Percentiles rank a stretch among this genome's conserved stretches.
Evolutionary conservation across 2,329 filamentous ascomycete species (phyloP).

Genomic region (Chaetomium sp.): DNA sequence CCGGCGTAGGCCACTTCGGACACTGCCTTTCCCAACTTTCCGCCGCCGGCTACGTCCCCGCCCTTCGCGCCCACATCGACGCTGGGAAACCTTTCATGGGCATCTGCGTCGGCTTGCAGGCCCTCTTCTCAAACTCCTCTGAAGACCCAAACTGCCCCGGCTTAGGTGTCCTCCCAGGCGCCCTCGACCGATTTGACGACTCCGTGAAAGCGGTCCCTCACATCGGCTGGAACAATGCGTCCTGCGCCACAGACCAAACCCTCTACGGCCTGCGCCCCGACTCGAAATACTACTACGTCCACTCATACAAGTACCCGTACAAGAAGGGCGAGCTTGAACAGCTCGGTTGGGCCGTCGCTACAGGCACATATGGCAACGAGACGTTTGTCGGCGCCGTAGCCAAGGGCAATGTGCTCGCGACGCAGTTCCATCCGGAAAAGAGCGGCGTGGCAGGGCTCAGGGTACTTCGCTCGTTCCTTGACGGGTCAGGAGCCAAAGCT

Average conservation of each 20-base stretch:
- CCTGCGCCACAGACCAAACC: slow-evolving; percentile 36
- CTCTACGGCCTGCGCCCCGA: slow-evolving; percentile 73
- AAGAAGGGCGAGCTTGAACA: slow-evolving; percentile 64
- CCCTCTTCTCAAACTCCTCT: slow-evolving; percentile 76
- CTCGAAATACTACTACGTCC: slow-evolving; percentile 98
- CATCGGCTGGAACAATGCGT: slow-evolving; percentile 95
- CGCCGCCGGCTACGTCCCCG: slow-evolving; percentile 74
- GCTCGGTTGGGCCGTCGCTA: slow-evolving; percentile 88
- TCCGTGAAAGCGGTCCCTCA: slow-evolving; percentile 86
- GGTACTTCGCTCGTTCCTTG: slow-evolving; percentile 77
- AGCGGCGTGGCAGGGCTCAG: slow-evolving; percentile 83
- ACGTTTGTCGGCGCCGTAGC: slow-evolving; percentile 88
- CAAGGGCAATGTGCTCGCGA: slow-evolving; percentile 77
- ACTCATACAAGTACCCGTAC: slow-evolving; percentile 85
- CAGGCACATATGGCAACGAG: slow-evolving; percentile 78
- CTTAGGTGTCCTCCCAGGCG: slow-evolving; percentile 65
- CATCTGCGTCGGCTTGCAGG: slow-evolving; percentile 92
- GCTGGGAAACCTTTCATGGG: slow-evolving; percentile 97
- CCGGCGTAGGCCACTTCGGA: slow-evolving; percentile 95
- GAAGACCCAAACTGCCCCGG: slow-evolving; percentile 69
- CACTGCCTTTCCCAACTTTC: slow-evolving; percentile 85
- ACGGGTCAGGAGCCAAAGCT: slow-evolving; percentile 55
- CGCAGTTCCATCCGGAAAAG: slow-evolving; percentile 98
- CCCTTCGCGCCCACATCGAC: slow-evolving; percentile 74
- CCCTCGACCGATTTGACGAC: slow-evolving; percentile 70